Base-by-base conservation (phyloP, 2,329 filamentous ascomycete species). In the Parascedosporium putredinis region DNA sequence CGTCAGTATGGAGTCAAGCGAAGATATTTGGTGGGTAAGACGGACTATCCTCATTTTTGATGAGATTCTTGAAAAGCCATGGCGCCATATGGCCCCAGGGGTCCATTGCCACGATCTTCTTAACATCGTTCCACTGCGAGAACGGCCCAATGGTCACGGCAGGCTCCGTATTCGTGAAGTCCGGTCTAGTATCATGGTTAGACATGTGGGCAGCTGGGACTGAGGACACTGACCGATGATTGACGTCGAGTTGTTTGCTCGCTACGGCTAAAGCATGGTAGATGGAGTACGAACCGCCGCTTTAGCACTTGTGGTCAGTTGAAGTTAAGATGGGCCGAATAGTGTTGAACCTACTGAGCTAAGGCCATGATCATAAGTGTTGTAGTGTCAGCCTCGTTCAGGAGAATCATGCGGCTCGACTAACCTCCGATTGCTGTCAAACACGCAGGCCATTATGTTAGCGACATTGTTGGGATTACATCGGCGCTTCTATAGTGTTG, bases 91-190 rank as follows among this genome's bases (percentile, higher is more conserved):
- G 93, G 5, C 93, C 91, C 64, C 85, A 87, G 0, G 91, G 91
- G 62, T 97, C 93, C 88, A 98, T 95, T 16, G 91, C 88, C 12
- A 97, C 91, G 55, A 98, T 97, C 73, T 96, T 97, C 66, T 88
- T 88, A 60, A 78, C 79, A 62, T 95, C 87, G 23, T 78, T 79
- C 91, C 91, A 98, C 67, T 93, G 81, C 6, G 87, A 83, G 59
- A 95, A 95, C 6, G 88, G 89, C 0, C 89, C 89, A 61, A 97
- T 88, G 49, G 84, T 79, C 20, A 81, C 87, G n/a, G 90, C 89
- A 10, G 93, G 93, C 64, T 97, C 87, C 8, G 89, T 95, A 65
- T 97, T 72, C 55, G 73, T 80, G 57, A 76, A 81, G 56, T 80
- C 76, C n/a, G 77, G 78, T 45, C 74, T 76, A 47, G 27, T 27